Base-by-base conservation (phyloP, 805 yeast species). In the Ogataea glucozyma region DNA sequence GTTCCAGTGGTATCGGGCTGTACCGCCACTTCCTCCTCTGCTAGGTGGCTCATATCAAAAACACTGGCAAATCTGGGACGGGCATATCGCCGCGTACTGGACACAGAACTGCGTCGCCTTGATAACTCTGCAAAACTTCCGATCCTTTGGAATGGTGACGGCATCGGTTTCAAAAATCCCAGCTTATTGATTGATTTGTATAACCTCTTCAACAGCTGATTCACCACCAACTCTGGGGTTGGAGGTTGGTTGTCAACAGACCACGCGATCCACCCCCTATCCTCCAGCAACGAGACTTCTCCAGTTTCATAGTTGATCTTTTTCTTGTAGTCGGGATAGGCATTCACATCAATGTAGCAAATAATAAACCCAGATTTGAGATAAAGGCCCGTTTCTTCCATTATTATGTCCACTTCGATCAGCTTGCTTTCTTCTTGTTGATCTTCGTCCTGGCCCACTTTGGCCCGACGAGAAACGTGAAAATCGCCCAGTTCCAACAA, bases 341-440 rank as follows among this genome's bases (percentile, higher is more conserved):
- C 65, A 37, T 62, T 63, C 16, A 65, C 47, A 41, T 66, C 70
- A 22, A 66, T 49, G 35, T 52, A 66, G 44, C 69, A 66, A 6
- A 66, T 52, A n/a, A 62, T 59, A 44, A 79, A 71, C 2, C 82
- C 80, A 0, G 76, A 67, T 56, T 80, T 81, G 18, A 75, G 48
- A 47, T 71, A 73, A 18, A 74, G 56, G 0, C 85, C 85, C 4
- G 74, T 68, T 49, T 81, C 86, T 47, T 78, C 83, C 72, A 80
- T 71, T 0, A 65, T 58, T 26, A 78, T 57, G 31, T 71, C 71
- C 9, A 76, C 64, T 41, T 63, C 63, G 6, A 58, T 47, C n/a
- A 67, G 49, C 22, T 64, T 61, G 21, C 61, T 21, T 16, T 30
- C 32, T 11, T n/a, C 13, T 3, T 30, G 21, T 22, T 10, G 24